Percentiles rank a stretch among this genome's conserved stretches.
Conservation (phyloP, 345 rosid species). For the Sisymbrium irio region DNA sequence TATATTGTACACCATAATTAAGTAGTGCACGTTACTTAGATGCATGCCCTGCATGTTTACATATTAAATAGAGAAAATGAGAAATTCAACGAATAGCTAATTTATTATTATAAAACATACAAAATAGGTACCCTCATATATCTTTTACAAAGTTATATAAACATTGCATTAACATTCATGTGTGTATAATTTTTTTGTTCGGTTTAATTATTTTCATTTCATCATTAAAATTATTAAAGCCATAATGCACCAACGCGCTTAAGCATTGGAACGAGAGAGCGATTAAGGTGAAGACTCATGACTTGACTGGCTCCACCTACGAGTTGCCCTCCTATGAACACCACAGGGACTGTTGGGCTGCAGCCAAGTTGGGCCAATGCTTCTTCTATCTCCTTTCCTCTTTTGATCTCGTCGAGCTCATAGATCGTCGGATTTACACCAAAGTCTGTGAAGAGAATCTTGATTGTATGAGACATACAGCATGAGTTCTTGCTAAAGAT, state of each 20-base stretch:
- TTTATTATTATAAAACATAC: slow-evolving; percentile 13
- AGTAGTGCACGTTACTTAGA: not conserved
- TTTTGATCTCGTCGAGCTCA: slow-evolving; percentile 59
- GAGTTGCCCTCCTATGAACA: slow-evolving; percentile 72
- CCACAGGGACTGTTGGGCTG: slow-evolving; percentile 57
- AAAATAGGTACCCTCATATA: not conserved
- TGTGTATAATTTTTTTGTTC: not conserved
- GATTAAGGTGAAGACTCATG: slow-evolving; percentile 74
- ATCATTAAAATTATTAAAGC: slow-evolving; percentile 36
- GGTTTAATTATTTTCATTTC: not conserved
- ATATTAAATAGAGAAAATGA: not conserved
- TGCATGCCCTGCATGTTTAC: not conserved
- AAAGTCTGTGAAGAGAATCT: slow-evolving; percentile 55
- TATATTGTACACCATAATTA: not conserved
- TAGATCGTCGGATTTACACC: slow-evolving; percentile 67
- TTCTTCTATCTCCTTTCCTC: slow-evolving; percentile 69
- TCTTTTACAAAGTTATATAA: slow-evolving; percentile 14
- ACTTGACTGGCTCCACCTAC: slow-evolving; percentile 76
- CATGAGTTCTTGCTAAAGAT: slow-evolving; percentile 75
- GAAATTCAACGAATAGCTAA: not conserved
- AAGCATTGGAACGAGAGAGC: slow-evolving; percentile 66
- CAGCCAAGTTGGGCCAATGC: slow-evolving; percentile 61
- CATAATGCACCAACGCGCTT: slow-evolving; percentile 65
- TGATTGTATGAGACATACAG: slow-evolving; percentile 70
- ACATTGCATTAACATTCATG: not conserved